A percentile compares a stretch with the other conserved stretches of the same genome.
Conservation (phyloP, 2,329 filamentous ascomycete genomes). For the Endothia cerciana region DNA sequence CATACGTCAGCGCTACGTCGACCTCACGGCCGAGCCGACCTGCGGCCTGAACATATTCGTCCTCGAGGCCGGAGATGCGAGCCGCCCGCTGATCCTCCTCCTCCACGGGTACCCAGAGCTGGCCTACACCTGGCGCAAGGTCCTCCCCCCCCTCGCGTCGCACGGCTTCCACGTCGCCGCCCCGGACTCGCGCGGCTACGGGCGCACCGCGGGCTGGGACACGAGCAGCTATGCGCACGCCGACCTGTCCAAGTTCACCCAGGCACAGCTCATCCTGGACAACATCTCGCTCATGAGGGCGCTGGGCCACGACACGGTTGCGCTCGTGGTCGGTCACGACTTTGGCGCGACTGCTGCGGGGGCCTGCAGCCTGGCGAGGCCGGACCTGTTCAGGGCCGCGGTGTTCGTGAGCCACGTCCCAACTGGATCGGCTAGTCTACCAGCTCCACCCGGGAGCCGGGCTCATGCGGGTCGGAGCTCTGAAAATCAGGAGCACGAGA, state of each 20-base stretch:
- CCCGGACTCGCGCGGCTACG: constrained; percentile 70
- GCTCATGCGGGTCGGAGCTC: background rate
- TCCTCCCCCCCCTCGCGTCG: constrained; percentile 61
- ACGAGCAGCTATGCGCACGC: constrained; percentile 61
- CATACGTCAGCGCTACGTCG: constrained; percentile 59
- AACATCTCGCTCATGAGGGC: constrained; percentile 56
- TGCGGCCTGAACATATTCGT: constrained; percentile 65
- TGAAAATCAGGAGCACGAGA: too few relatives aligned
- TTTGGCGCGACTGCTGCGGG: constrained; percentile 63
- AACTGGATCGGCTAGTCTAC: constrained; percentile 48
- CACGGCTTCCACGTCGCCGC: constrained; percentile 69
- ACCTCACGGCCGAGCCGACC: constrained; percentile 44
- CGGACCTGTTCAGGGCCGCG: constrained; percentile 66
- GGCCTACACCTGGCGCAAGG: constrained; percentile 70
- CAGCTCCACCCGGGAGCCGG: too few relatives aligned
- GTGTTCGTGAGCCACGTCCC: constrained; percentile 70
- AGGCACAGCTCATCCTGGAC: constrained; percentile 16
- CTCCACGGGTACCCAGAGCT: constrained; percentile 71
- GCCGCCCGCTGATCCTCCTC: constrained; percentile 61
- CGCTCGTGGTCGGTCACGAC: constrained; percentile 60
- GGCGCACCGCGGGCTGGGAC: constrained; percentile 66
- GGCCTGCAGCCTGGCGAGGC: constrained; percentile 62
- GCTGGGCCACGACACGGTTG: constrained; percentile 60
- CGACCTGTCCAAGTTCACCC: constrained; percentile 52
- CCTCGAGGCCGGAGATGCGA: constrained; percentile 53